Conservation (phyloP, 768 basidiomycete species). For the Auriscalpium vulgare region DNA sequence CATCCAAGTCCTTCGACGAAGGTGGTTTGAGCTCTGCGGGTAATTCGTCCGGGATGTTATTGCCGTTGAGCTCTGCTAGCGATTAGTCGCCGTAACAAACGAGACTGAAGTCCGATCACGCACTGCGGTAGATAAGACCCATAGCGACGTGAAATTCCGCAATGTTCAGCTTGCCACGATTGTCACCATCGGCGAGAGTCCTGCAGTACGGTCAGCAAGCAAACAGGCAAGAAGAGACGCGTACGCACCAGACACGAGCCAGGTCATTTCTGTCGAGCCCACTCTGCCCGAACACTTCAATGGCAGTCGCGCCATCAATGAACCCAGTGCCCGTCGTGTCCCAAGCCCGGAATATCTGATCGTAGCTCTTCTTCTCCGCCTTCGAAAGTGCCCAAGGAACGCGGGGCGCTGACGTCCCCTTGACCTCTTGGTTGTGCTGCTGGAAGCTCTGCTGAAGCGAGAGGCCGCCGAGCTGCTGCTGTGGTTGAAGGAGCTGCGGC, state of each 20-base stretch:
- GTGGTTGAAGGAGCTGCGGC: conserved; percentile 63
- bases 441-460: conserved; percentile 81
- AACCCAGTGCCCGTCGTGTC: conserved; percentile 75
- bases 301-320: conserved; percentile 74
- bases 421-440: conserved; percentile 72
- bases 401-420: conserved; percentile 55
- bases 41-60: conserved; percentile 78
- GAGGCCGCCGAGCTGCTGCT: conserved; percentile 30
- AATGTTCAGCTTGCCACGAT: conserved; percentile 91
- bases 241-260: conserved; percentile 80
- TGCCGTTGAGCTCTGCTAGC: conserved; percentile 77
- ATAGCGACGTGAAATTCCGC: conserved; percentile 98
- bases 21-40: conserved; percentile 89
- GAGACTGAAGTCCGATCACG: conserved; percentile 24
- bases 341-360: conserved; percentile 97
- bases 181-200: conserved; percentile 87
- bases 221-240: conserved; percentile 1
- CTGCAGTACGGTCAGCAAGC: conserved; percentile 30
- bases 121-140: conserved; percentile 95
- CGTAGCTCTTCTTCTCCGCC: conserved; percentile 93
- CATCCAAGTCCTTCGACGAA: conserved; percentile 81
- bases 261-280: conserved; percentile 85
- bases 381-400: conserved; percentile 84
- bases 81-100: background rate
- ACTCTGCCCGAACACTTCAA: conserved; percentile 92